Base-by-base conservation (phyloP, 495 filamentous ascomycete species). In the Xanthoparmelia taractica region DNA sequence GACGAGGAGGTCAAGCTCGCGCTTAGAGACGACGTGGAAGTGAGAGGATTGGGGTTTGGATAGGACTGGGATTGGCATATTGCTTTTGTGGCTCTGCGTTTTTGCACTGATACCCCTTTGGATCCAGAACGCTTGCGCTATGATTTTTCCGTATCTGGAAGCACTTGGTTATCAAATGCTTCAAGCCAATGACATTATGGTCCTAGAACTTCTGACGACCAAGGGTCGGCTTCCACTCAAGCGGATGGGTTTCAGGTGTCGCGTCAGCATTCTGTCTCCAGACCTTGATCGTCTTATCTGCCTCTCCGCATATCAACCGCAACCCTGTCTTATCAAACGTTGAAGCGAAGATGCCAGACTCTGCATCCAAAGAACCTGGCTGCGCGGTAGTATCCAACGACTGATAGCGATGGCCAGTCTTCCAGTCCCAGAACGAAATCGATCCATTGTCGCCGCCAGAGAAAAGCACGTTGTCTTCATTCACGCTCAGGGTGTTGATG, bases 371-470 rank as follows among this genome's bases (percentile, higher is more conserved):
- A 40, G 87, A 91, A 60, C 95, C 94, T 0, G 95, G 95, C 75
- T 99, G 95, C 2, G 94, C 94, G 13, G 87, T 91, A 8, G 89
- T 95, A 57, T 97, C 91, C 15, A 92, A 77, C 15, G 82, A 80
- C 75, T 99, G 95, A 76, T 91, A 97, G 27, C 87, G 80, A 69
- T 97, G 83, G 0, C 95, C 95, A 4, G 92, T 90, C 79, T 97
- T 97, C 95, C 95, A 99, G 74, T 99, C 95, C 89, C 91, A 99
- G 80, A 99, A 97, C 67, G 84, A 88, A 82, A 97, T 94, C 60
- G 90, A 92, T 48, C 95, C 95, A 69, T 97, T 95, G 67, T 99
- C 95, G 56, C 88, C 93, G 15, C 95, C 95, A 15, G 92, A 95
- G 75, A 97, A 97, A 34, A 97, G 75, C 13, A 97, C 89, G 68